Conservation (phyloP, 768 basidiomycete genomes). For the Suillus subalutaceus region DNA sequence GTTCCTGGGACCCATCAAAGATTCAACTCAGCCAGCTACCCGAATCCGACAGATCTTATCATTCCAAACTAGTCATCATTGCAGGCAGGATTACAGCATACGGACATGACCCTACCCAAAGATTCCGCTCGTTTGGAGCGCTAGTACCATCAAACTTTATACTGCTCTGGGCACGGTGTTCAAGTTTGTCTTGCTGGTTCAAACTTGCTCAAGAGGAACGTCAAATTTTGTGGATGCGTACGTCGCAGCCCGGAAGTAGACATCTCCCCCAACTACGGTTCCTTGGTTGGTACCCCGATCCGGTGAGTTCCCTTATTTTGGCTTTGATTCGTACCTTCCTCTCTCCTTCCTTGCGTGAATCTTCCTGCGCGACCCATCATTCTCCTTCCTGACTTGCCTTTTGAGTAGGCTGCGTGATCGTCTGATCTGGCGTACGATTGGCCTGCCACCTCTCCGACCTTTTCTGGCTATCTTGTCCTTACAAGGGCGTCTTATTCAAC, state of each 20-base stretch:
- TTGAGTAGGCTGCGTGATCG: background rate
- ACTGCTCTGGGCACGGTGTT: background rate
- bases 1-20: conserved; percentile 17
- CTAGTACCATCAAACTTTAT: conserved; percentile 7
- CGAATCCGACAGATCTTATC: conserved; percentile 19
- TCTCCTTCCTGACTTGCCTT: conserved; percentile 7
- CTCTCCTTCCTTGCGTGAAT: conserved; percentile 5
- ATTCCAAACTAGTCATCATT: conserved; percentile 10
- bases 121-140: background rate
- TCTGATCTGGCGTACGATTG: conserved; percentile 1
- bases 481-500: background rate
- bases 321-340: conserved; percentile 8
- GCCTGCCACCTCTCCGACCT: conserved; percentile 5
- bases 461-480: conserved; percentile 8
- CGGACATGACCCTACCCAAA: conserved; percentile 1
- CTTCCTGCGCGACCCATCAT: conserved; percentile 3
- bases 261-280: conserved; percentile 10
- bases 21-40: conserved; percentile 17
- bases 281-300: conserved; percentile 11
- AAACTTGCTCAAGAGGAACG: background rate
- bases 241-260: conserved; percentile 4
- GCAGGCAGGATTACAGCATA: conserved; percentile 14
- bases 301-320: conserved; percentile 11
- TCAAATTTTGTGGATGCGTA: background rate
- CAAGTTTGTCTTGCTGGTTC: background rate